phyloP scores from a whole-genome alignment of 1,139 yeast genomes.

The Kluyveromyces sp. region DNA sequence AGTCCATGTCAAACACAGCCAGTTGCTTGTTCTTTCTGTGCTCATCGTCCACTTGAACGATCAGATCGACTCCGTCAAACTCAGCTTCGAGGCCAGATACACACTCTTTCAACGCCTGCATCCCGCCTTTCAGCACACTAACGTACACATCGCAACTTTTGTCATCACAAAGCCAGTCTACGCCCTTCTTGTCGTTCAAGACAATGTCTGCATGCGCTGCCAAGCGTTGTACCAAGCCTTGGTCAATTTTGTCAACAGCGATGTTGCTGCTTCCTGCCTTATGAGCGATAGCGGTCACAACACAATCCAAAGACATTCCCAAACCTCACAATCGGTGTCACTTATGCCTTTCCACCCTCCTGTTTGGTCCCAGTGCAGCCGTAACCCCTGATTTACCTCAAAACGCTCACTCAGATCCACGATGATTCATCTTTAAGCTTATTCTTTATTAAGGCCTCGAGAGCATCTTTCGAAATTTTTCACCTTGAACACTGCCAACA shows the following conservation, averaged over 20 bases:
- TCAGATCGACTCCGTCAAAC: slow-evolving; percentile 34
- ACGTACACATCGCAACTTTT: slow-evolving; percentile 3
- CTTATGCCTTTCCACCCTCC: neutral
- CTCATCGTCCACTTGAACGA: slow-evolving; percentile 39
- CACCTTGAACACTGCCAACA: neutral
- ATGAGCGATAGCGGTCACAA: neutral
- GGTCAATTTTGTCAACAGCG: too few relatives aligned
- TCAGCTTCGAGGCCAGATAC: neutral
- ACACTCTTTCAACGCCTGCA: neutral
- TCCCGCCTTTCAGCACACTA: neutral
- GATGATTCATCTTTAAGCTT: neutral
- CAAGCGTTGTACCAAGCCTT: neutral
- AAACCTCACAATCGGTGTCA: neutral
- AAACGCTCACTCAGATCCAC: too few relatives aligned
- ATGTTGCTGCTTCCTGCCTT: neutral
- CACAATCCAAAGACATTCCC: neutral
- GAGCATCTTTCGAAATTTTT: neutral
- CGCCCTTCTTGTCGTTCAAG: neutral
- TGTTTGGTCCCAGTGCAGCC: neutral
- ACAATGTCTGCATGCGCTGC: neutral
- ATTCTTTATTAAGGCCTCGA: neutral
- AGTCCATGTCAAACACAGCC: slow-evolving; percentile 95
- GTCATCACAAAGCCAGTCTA: slow-evolving; percentile 3
- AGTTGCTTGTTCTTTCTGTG: slow-evolving; percentile 50
- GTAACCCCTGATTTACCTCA: too few relatives aligned